Evolutionary conservation across 139 green algal species (phyloP).

Genomic region (Micractinium sp.): DNA sequence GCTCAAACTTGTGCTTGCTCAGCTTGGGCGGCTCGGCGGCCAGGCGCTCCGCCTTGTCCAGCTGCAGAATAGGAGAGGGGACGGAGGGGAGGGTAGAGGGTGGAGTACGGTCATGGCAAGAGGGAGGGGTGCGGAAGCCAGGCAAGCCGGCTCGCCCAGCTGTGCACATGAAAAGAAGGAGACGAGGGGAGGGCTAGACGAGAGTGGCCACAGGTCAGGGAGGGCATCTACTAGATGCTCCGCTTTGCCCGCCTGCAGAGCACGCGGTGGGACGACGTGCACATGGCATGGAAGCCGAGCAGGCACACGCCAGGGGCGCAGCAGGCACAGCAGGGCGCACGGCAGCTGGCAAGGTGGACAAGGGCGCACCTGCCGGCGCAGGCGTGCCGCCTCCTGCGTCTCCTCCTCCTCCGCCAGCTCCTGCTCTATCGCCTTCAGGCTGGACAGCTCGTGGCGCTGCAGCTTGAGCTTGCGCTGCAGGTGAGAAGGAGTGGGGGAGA

Average conservation of each 20-base stretch:
- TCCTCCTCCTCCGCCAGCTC: conserved; percentile 37
- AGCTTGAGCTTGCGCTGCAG: conserved; percentile 29
- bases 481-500: not conserved
- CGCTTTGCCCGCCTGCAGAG: no score
- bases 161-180: not conserved
- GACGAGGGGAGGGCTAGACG: no score
- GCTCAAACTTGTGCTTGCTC: conserved; percentile 71
- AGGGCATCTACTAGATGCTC: no score
- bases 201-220: no score
- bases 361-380: conserved; percentile 37
- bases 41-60: conserved; percentile 62
- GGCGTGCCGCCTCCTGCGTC: conserved; percentile 36
- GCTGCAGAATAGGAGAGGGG: not conserved
- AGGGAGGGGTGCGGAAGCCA: not conserved
- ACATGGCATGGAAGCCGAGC: no score
- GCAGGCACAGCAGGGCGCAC: no score
- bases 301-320: no score
- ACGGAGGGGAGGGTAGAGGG: not conserved
- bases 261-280: no score
- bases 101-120: no score
- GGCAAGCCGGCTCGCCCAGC: conserved; percentile 60
- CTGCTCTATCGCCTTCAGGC: conserved; percentile 13
- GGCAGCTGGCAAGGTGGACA: not conserved
- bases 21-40: conserved; percentile 64
- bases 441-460: conserved; percentile 34